Evolutionary conservation across 139 green algal species (phyloP).

Genomic region (Micromonas commoda): DNA sequence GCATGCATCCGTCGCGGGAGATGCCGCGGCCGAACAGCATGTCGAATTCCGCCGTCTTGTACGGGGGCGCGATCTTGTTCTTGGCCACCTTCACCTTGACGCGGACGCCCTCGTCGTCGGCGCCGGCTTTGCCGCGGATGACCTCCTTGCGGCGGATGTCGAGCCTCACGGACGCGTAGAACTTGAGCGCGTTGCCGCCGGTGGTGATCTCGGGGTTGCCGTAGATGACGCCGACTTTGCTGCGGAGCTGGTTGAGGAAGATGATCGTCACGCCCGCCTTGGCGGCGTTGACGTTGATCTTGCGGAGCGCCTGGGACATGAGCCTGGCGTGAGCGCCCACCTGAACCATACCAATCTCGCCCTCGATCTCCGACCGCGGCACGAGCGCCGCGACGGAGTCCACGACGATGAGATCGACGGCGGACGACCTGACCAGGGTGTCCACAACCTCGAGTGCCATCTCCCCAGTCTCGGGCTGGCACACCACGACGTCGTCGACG

Average conservation of each 20-base stretch:
- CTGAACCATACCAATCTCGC: conserved; percentile 61
- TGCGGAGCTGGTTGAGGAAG: conserved; percentile 89
- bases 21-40: conserved; percentile 81
- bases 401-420: conserved; percentile 79
- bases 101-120: conserved; percentile 16
- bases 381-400: conserved; percentile 89
- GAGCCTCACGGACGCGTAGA: conserved; percentile 57
- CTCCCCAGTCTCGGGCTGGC: conserved; percentile 73
- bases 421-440: conserved; percentile 55
- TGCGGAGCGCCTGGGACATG: conserved; percentile 87
- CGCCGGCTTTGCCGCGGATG: conserved; percentile 40
- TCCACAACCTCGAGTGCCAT: conserved; percentile 79
- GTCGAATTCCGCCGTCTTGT: conserved; percentile 69
- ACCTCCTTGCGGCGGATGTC: conserved; percentile 59
- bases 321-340: conserved; percentile 84
- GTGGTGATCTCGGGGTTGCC: conserved; percentile 85
- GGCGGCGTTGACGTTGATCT: conserved; percentile 70
- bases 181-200: conserved; percentile 93
- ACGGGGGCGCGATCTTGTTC: conserved; percentile 80
- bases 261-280: conserved; percentile 74
- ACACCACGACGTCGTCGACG: conserved; percentile 56
- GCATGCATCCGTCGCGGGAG: conserved; percentile 40
- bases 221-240: conserved; percentile 87
- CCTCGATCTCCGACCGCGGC: conserved; percentile 84
- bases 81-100: conserved; percentile 63